Evolutionary conservation across 345 rosid genomes (phyloP).

Genomic region (Camelina hispida): DNA sequence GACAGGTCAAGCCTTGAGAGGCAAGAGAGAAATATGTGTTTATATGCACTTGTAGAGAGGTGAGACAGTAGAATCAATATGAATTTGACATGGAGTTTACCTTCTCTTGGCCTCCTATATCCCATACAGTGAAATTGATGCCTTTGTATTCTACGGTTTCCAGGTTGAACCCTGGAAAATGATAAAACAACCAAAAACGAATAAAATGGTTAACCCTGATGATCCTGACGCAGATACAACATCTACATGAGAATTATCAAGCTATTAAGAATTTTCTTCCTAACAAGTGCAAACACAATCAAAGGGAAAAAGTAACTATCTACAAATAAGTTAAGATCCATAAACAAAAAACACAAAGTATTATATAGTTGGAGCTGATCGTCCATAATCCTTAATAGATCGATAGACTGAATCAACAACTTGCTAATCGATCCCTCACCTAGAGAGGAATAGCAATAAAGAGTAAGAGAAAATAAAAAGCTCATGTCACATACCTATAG

Average conservation of each 20-base stretch:
- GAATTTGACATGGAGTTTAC: slow-evolving; percentile 35
- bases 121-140: slow-evolving; percentile 68
- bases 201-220: neutral
- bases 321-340: slow-evolving; percentile 5
- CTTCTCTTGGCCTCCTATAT: slow-evolving; percentile 74
- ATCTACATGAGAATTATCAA: neutral
- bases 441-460: neutral
- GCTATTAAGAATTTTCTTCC: neutral
- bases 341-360: neutral
- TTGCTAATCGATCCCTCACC: neutral
- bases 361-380: neutral
- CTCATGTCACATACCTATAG: slow-evolving; percentile 53
- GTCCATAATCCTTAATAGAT: neutral
- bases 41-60: neutral
- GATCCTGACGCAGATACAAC: neutral
- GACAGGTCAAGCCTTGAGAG: neutral
- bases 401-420: too few species aligned
- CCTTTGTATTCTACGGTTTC: slow-evolving; percentile 67
- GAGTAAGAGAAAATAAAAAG: neutral
- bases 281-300: neutral
- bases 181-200: neutral
- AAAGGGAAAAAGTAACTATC: neutral
- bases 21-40: neutral
- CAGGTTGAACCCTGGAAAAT: slow-evolving; percentile 62
- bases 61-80: neutral